Base-by-base conservation (phyloP, 495 filamentous ascomycete genomes). In the Penicillium psychrofluorescens region DNA sequence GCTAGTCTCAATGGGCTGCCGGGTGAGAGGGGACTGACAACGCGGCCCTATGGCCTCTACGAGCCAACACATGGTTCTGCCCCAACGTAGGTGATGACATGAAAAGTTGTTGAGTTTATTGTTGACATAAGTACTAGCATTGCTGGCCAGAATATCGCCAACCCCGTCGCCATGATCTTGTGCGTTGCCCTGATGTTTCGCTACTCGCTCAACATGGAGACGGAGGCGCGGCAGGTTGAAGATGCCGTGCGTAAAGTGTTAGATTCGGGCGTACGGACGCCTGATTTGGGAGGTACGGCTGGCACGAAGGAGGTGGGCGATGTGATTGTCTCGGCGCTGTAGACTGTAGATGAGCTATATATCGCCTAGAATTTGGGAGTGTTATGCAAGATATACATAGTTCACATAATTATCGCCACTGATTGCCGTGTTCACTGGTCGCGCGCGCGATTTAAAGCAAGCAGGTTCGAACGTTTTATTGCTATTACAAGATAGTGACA, bases 161-260 rank as follows among this genome's bases (percentile, higher is more conserved):
- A 89, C 61, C 85, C 85, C 7, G 67, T 86, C 29, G 89, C 87
- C 16, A 87, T 87, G 54, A 86, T 95, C 44, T 78, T 95, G 7
- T 90, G 85, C 5, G 81, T 91, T 15, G 88, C 87, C 47, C 86
- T 95, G 84, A 86, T 96, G 86, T 79, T 95, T 51, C 81, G 83
- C 46, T 95, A 95, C 68, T 94, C 87, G 4, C 72, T 96, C 35
- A 79, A 79, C 50, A 79, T 87, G 55, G 84, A 85, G 35, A 67
- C 73, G 13, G 79, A 92, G 55, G 86, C 90, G 4, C 66, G 68
- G 41, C 76, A 76, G 31, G 72, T 96, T 41, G 91, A 96, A 67
- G 75, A 81, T 43, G 91, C 90, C 0, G 88, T 95, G 13, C 78
- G 80, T 48, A 75, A 64, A 12, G 85, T 86, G 12, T 76, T 96